These are phyloP conservation scores for Mangifera indica DNA, from an alignment of 345 rosid species.

Conservation along the genomic window DNA sequence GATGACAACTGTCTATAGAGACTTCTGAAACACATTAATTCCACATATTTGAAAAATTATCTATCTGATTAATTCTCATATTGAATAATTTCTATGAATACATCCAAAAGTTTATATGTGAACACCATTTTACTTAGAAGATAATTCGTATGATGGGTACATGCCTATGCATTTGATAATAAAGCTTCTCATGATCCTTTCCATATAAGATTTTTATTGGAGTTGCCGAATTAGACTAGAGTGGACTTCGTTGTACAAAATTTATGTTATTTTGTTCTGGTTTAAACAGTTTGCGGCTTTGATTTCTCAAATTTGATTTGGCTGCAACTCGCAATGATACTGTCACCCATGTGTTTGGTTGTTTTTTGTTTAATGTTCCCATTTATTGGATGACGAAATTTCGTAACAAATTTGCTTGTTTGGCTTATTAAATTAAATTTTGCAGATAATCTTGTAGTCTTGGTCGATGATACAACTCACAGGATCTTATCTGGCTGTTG, in stretches of 20 bases:
- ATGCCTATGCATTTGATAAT: too few relatives aligned
- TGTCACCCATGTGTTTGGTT: background rate
- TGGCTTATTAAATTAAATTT: background rate
- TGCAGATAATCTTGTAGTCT: background rate
- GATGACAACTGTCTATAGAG: background rate
- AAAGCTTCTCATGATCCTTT: too few relatives aligned
- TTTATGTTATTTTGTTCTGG: too few relatives aligned
- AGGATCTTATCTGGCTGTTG: background rate
- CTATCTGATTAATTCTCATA: too few relatives aligned
- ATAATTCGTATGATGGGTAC: too few relatives aligned
- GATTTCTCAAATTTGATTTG: background rate
- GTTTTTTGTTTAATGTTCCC: background rate
- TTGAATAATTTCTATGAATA: too few relatives aligned
- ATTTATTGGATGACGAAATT: background rate
- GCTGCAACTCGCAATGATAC: background rate
- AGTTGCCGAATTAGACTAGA: conserved; percentile 9
- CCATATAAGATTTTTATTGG: too few relatives aligned
- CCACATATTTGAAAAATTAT: too few relatives aligned
- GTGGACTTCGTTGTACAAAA: conserved; percentile 12
- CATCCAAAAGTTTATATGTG: too few relatives aligned
- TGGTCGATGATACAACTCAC: background rate
- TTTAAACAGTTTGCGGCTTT: background rate
- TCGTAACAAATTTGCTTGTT: background rate
- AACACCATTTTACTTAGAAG: too few relatives aligned
- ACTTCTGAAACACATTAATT: too few relatives aligned